phyloP scores from a whole-genome alignment of 208 protist genomes.

The Acanthamoeba triangularis region DNA sequence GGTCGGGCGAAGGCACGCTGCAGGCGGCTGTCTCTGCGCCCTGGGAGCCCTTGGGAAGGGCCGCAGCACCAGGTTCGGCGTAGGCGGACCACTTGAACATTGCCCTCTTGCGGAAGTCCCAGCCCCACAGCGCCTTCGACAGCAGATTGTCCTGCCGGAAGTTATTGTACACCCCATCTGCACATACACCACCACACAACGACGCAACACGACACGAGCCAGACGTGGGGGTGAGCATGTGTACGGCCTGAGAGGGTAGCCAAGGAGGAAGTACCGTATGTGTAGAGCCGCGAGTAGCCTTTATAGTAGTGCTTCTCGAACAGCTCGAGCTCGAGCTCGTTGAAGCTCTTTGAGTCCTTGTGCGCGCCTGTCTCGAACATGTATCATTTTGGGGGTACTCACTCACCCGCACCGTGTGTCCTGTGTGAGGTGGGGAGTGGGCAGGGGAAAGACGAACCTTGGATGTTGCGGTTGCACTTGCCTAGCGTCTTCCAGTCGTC shows the following conservation, averaged over 20 bases:
- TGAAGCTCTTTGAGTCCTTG: background rate
- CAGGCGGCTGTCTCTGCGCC: background rate
- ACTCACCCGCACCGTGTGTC: too few species aligned
- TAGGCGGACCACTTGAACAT: background rate
- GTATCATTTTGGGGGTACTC: background rate
- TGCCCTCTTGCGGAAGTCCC: background rate
- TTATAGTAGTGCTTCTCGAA: background rate
- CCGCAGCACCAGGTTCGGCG: background rate
- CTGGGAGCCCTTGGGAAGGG: background rate
- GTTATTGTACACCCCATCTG: slow-evolving; percentile 27
- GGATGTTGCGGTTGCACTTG: background rate
- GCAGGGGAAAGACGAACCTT: background rate
- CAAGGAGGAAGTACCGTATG: background rate
- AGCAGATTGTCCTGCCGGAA: slow-evolving; percentile 50
- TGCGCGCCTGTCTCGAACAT: background rate
- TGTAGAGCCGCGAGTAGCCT: background rate
- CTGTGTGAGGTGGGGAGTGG: background rate
- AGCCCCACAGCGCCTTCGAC: slow-evolving; percentile 20
- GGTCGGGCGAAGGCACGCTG: background rate
- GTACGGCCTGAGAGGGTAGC: background rate
- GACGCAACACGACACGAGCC: background rate
- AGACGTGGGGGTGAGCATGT: background rate
- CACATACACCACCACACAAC: background rate
- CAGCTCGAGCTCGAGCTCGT: background rate
- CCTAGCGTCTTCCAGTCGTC: background rate